Conservation (phyloP, 495 filamentous ascomycete genomes). For the Podospora sp. region DNA sequence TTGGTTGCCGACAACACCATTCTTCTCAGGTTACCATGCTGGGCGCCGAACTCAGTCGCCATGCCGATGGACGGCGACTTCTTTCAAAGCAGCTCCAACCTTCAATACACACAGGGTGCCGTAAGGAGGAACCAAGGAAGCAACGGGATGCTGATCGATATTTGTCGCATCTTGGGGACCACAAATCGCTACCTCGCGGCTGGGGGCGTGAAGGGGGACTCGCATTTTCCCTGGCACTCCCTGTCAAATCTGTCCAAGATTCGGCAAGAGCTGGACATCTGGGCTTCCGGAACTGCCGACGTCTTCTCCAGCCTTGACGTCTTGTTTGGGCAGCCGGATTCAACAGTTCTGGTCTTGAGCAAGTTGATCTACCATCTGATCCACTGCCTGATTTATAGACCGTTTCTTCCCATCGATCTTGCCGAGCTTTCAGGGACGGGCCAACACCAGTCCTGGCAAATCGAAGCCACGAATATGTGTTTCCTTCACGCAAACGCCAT, state of each 20-base stretch:
- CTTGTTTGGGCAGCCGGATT: conserved; percentile 75
- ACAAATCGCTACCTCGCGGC: conserved; percentile 82
- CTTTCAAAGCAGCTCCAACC: conserved; percentile 72
- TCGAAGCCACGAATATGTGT: conserved; percentile 82
- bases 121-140: conserved; percentile 70
- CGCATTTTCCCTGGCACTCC: conserved; percentile 86
- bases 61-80: conserved; percentile 70
- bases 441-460: conserved; percentile 89
- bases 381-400: conserved; percentile 81
- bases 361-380: conserved; percentile 84
- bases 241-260: conserved; percentile 84
- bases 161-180: conserved; percentile 77
- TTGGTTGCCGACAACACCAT: conserved; percentile 75
- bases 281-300: conserved; percentile 79
- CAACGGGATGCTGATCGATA: conserved; percentile 76
- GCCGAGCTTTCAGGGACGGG: conserved; percentile 74
- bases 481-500: conserved; percentile 88
- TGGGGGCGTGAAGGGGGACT: conserved; percentile 84
- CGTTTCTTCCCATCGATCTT: conserved; percentile 81
- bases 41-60: conserved; percentile 56
- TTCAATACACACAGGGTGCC: conserved; percentile 65
- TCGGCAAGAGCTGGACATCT: conserved; percentile 78
- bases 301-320: conserved; percentile 74
- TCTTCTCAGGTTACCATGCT: conserved; percentile 70
- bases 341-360: conserved; percentile 74